Conservation (phyloP, 2,329 filamentous ascomycete genomes). For the Aspergillus glaucus region DNA sequence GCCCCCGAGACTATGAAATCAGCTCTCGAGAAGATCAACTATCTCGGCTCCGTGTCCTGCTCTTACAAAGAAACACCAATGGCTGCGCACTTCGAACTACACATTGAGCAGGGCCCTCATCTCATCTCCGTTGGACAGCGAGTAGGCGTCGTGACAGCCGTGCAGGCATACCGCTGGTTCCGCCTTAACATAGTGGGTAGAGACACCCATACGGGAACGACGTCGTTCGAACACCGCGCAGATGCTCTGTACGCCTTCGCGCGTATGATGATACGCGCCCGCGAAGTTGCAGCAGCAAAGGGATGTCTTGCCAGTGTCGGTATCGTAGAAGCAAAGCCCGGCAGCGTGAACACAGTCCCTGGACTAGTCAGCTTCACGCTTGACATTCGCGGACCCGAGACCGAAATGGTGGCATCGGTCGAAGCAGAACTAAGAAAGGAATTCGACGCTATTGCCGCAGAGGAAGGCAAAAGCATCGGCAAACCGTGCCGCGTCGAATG, state of each 20-base stretch:
- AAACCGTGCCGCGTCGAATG: slow-evolving; percentile 53
- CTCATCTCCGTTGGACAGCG: slow-evolving; percentile 59
- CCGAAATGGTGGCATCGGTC: slow-evolving; percentile 52
- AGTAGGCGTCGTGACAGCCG: slow-evolving; percentile 64
- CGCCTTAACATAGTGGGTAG: slow-evolving; percentile 59
- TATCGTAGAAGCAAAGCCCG: slow-evolving; percentile 60
- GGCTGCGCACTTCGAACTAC: slow-evolving; percentile 74
- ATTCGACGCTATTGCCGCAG: slow-evolving; percentile 55
- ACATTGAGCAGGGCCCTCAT: slow-evolving; percentile 78
- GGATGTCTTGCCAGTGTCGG: slow-evolving; percentile 63
- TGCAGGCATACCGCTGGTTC: slow-evolving; percentile 71
- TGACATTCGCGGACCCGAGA: slow-evolving; percentile 58
- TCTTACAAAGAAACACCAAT: slow-evolving; percentile 57
- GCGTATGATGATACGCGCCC: slow-evolving; percentile 60
- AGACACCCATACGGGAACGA: slow-evolving; percentile 71
- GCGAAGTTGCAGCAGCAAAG: slow-evolving; percentile 55
- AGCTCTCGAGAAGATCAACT: slow-evolving; percentile 66
- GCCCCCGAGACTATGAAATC: slow-evolving; percentile 57
- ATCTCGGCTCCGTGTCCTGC: slow-evolving; percentile 54
- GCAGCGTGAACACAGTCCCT: slow-evolving; percentile 68
- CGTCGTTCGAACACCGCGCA: slow-evolving; percentile 58
- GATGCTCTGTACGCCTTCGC: slow-evolving; percentile 64
- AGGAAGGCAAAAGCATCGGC: slow-evolving; percentile 47
- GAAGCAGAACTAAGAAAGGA: slow-evolving; percentile 52
- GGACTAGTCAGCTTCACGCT: slow-evolving; percentile 61